Conservation (phyloP, 1,139 yeast species). For the Blastobotrys ciferrii region DNA sequence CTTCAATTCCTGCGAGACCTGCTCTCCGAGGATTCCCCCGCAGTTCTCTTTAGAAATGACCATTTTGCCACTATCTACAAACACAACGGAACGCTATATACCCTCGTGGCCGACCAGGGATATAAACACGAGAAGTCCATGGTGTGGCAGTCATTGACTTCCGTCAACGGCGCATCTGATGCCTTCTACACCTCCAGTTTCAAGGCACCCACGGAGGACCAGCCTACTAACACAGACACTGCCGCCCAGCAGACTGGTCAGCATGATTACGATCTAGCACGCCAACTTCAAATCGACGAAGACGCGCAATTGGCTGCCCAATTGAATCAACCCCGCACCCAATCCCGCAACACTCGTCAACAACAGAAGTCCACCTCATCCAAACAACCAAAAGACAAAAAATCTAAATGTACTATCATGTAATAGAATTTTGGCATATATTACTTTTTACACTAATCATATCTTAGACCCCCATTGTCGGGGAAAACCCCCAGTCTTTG, state of each 20-base stretch:
- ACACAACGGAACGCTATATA: conserved; percentile 50
- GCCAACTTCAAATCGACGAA: conserved; percentile 60
- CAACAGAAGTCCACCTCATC: conserved; percentile 5
- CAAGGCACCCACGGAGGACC: conserved; percentile 14
- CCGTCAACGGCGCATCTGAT: conserved; percentile 66
- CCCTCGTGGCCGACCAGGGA: conserved; percentile 72
- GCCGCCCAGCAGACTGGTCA: too few relatives aligned
- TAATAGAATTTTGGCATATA: too few relatives aligned
- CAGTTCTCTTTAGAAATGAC: conserved; percentile 78
- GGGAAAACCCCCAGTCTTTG: too few relatives aligned
- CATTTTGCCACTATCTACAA: conserved; percentile 76
- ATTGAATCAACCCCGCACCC: not conserved
- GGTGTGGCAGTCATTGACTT: conserved; percentile 75
- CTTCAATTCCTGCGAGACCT: conserved; percentile 42
- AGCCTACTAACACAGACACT: conserved; percentile 14
- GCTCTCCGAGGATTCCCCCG: conserved; percentile 49
- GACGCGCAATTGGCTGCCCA: conserved; percentile 52
- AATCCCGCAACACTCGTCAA: conserved; percentile 5
- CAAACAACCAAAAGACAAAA: conserved; percentile 24
- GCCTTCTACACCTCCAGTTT: conserved; percentile 59
- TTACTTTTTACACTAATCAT: too few relatives aligned
- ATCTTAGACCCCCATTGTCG: too few relatives aligned
- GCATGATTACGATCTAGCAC: conserved; percentile 48
- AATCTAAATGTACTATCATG: conserved; percentile 26
- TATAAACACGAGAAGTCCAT: conserved; percentile 49